These are phyloP conservation scores for Podaxis sp. DNA, from an alignment of 768 basidiomycete species.

Conservation along the genomic window DNA sequence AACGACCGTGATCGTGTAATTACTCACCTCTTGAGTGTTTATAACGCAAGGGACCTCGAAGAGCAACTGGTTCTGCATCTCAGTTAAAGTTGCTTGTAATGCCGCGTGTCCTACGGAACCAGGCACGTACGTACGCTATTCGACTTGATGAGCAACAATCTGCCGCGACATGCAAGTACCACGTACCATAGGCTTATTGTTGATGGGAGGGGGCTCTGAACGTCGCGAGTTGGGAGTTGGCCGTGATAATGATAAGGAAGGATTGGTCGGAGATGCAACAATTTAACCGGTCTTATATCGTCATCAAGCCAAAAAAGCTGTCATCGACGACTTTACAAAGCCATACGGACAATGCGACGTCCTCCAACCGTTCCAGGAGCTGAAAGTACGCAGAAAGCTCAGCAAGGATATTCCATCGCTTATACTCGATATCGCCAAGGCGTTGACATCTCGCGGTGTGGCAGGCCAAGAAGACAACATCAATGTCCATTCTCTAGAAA, in stretches of 20 bases:
- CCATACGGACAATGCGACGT: too few relatives aligned
- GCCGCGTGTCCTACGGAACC: slow-evolving; percentile 77
- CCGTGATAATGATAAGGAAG: slow-evolving; percentile 42
- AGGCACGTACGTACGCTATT: slow-evolving; percentile 72
- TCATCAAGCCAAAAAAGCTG: too few relatives aligned
- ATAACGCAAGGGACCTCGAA: slow-evolving; percentile 94
- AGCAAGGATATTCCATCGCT: too few relatives aligned
- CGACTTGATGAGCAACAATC: neutral
- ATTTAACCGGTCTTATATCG: neutral
- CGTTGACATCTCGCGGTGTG: too few relatives aligned
- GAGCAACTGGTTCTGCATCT: slow-evolving; percentile 83
- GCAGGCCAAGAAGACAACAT: too few relatives aligned
- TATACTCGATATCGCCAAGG: too few relatives aligned
- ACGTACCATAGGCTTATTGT: slow-evolving; percentile 93
- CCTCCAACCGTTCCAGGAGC: too few relatives aligned
- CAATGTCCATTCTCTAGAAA: too few relatives aligned
- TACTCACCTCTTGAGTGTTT: slow-evolving; percentile 79
- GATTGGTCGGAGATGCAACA: neutral
- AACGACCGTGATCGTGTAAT: neutral
- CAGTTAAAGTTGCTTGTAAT: slow-evolving; percentile 66
- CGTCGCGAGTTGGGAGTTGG: slow-evolving; percentile 73
- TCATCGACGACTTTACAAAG: too few relatives aligned
- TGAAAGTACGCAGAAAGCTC: too few relatives aligned
- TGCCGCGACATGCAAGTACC: neutral
- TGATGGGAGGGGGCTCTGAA: slow-evolving; percentile 82